A percentile compares a stretch with the other conserved stretches of the same genome.
Evolutionary conservation across 805 yeast genomes (phyloP).

Genomic region (Brettanomyces custersianus): DNA sequence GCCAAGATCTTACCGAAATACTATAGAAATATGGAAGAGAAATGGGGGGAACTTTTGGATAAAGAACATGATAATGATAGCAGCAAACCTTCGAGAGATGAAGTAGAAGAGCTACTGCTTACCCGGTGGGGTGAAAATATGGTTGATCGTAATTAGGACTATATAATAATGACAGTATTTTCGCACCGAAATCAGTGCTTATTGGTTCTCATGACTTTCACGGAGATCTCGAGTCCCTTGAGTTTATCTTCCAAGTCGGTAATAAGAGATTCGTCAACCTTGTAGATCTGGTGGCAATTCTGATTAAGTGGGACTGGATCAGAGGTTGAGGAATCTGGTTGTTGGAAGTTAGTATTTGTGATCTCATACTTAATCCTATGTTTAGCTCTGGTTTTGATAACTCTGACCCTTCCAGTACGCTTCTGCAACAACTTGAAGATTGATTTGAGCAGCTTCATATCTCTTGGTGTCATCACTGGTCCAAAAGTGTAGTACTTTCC

Average conservation of each 20-base stretch:
- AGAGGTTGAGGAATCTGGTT: too few species aligned
- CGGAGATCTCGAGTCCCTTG: neutral
- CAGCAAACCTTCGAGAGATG: slow-evolving; percentile 18
- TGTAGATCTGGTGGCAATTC: neutral
- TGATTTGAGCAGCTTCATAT: slow-evolving; percentile 5
- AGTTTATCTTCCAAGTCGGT: neutral
- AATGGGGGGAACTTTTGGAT: slow-evolving; percentile 7
- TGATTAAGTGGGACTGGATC: neutral
- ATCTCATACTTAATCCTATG: too few species aligned
- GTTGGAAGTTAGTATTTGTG: too few species aligned
- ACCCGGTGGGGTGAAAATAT: slow-evolving; percentile 41
- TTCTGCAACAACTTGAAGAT: slow-evolving; percentile 7
- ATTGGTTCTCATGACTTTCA: neutral
- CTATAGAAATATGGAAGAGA: slow-evolving; percentile 15
- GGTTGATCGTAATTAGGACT: slow-evolving; percentile 6
- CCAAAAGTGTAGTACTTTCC: slow-evolving; percentile 2
- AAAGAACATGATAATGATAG: too few species aligned
- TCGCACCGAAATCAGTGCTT: too few species aligned
- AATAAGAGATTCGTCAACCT: neutral
- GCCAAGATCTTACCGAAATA: slow-evolving; percentile 21
- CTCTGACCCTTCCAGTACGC: neutral
- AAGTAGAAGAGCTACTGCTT: slow-evolving; percentile 34
- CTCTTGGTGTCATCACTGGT: slow-evolving; percentile 4
- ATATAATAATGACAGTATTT: neutral
- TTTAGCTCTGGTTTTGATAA: neutral